A percentile compares a stretch with the other conserved stretches of the same genome.
Conservation (phyloP, 2,329 filamentous ascomycete genomes). For the Boeremia lycopersici region DNA sequence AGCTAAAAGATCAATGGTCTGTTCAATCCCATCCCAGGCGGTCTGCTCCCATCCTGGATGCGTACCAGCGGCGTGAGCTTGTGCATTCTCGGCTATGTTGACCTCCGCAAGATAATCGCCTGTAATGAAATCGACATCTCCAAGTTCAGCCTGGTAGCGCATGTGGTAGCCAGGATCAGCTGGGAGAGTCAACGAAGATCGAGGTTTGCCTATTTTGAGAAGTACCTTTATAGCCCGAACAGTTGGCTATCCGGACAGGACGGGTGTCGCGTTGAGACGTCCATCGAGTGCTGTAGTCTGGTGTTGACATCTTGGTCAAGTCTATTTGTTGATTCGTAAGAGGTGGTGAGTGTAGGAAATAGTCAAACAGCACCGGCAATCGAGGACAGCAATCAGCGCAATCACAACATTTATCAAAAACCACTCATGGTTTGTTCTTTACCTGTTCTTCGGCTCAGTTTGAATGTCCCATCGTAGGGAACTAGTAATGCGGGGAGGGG, state of each 20-base stretch:
- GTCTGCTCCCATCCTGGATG: conserved; percentile 55
- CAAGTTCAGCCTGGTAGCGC: conserved; percentile 42
- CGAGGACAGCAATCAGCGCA: neutral
- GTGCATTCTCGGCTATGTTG: conserved; percentile 55
- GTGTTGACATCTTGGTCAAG: conserved; percentile 16
- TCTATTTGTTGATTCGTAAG: neutral
- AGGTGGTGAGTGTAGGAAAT: neutral
- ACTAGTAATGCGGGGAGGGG: conserved; percentile 13
- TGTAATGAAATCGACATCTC: conserved; percentile 49
- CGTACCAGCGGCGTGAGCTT: conserved; percentile 48
- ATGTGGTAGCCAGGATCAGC: conserved; percentile 49
- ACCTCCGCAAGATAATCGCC: conserved; percentile 53
- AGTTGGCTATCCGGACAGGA: conserved; percentile 48
- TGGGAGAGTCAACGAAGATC: conserved; percentile 12
- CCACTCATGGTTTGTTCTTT: neutral
- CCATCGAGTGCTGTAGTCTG: conserved; percentile 33
- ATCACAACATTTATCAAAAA: neutral
- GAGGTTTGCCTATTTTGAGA: neutral
- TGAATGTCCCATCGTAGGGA: neutral
- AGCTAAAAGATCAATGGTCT: conserved; percentile 54
- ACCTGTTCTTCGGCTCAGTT: neutral
- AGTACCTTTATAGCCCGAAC: conserved; percentile 45
- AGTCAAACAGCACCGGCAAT: neutral
- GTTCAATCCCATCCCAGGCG: conserved; percentile 56
- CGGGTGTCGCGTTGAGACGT: conserved; percentile 34